These are phyloP conservation scores for Xylaria hypoxylon DNA, from an alignment of 2,329 filamentous ascomycete species.

Conservation along the genomic window DNA sequence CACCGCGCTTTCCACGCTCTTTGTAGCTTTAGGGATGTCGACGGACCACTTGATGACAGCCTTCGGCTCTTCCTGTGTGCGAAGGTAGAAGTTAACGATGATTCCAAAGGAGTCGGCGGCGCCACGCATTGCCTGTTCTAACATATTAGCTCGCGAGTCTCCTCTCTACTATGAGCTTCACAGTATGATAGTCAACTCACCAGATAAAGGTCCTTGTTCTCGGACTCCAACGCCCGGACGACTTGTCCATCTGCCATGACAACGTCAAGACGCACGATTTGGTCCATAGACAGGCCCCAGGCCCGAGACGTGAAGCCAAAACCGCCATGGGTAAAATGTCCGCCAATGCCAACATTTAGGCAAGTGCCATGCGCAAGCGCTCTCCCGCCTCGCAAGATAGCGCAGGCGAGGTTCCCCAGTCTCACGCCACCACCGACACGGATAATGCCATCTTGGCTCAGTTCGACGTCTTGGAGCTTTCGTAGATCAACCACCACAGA, in stretches of 20 bases:
- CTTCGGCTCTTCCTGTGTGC: slow-evolving; percentile 50
- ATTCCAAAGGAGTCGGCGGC: slow-evolving; percentile 57
- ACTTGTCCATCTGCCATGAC: slow-evolving; percentile 53
- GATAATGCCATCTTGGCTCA: slow-evolving; percentile 45
- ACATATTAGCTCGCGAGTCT: not conserved
- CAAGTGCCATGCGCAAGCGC: slow-evolving; percentile 60
- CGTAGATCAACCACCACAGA: slow-evolving; percentile 53
- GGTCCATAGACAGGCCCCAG: slow-evolving; percentile 65
- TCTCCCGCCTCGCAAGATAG: slow-evolving; percentile 52
- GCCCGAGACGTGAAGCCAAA: slow-evolving; percentile 58
- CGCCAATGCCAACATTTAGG: slow-evolving; percentile 58
- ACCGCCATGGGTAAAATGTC: slow-evolving; percentile 61
- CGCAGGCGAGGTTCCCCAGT: slow-evolving; percentile 57
- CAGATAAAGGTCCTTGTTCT: slow-evolving; percentile 46
- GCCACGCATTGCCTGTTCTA: slow-evolving; percentile 54
- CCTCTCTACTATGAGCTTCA: not conserved
- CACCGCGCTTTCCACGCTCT: slow-evolving; percentile 39
- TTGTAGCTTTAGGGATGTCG: slow-evolving; percentile 35
- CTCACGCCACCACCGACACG: slow-evolving; percentile 56
- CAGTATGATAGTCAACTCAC: slow-evolving; percentile 40
- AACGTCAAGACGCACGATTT: slow-evolving; percentile 60
- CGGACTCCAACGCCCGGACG: slow-evolving; percentile 33
- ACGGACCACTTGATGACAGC: slow-evolving; percentile 53
- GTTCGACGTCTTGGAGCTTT: slow-evolving; percentile 44
- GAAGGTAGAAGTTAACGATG: slow-evolving; percentile 52